These are phyloP conservation scores for Leucosporidium yakuticum DNA, from an alignment of 768 basidiomycete genomes.

Conservation along the genomic window DNA sequence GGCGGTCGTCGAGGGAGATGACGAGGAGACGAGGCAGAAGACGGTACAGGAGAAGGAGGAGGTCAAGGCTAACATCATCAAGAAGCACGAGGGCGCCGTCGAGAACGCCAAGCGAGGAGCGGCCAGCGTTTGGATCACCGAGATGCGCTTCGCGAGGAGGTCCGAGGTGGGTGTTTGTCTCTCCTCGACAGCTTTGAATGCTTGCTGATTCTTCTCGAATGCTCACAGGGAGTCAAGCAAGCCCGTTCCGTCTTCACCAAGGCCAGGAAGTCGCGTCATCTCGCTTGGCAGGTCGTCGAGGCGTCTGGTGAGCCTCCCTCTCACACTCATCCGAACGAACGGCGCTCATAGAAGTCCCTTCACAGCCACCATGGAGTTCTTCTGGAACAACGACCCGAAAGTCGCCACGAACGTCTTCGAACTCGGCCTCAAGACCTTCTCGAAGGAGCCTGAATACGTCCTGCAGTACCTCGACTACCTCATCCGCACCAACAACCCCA, in stretches of 20 bases:
- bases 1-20: conserved; percentile 16
- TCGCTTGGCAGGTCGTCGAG: conserved; percentile 86
- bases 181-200: background rate
- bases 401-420: conserved; percentile 90
- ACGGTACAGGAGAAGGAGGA: conserved; percentile 29
- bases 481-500: conserved; percentile 89
- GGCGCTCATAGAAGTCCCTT: background rate
- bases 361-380: conserved; percentile 88
- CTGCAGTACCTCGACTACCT: conserved; percentile 85
- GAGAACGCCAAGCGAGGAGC: conserved; percentile 59
- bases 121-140: conserved; percentile 68
- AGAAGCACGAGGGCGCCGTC: conserved; percentile 48
- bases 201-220: background rate
- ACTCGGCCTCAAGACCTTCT: conserved; percentile 77
- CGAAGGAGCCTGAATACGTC: conserved; percentile 66
- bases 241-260: conserved; percentile 71
- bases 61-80: conserved; percentile 21
- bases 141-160: conserved; percentile 85
- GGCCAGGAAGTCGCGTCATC: conserved; percentile 57
- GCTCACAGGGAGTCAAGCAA: conserved; percentile 59
- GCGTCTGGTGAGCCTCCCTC: conserved; percentile 61
- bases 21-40: conserved; percentile 33
- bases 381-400: conserved; percentile 67
- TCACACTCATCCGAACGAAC: background rate
- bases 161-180: conserved; percentile 54